Percentiles rank a stretch among this genome's conserved stretches.
These are phyloP conservation scores for Nitzschia putrida DNA, from an alignment of 108 stramenopile species.

Conservation along the genomic window DNA sequence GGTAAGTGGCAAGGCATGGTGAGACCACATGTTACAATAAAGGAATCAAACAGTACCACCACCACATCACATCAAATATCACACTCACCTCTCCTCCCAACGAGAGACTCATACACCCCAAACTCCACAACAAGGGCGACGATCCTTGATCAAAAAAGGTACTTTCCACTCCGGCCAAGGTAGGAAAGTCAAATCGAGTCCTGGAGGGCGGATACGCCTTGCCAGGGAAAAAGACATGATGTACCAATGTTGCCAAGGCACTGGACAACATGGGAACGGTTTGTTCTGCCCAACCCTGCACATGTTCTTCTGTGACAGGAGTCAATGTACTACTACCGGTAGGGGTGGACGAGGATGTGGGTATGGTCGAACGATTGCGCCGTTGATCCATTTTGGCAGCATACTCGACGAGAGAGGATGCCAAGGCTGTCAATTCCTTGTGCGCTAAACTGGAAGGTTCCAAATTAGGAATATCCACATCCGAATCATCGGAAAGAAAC, in stretches of 20 bases:
- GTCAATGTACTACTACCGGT: neutral
- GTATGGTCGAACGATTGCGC: neutral
- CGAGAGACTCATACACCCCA: conserved; percentile 53
- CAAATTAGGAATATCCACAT: conserved; percentile 26
- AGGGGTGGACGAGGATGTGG: neutral
- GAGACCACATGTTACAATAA: too few species aligned
- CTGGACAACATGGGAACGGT: conserved; percentile 67
- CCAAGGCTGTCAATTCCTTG: conserved; percentile 27
- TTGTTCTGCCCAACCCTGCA: conserved; percentile 70
- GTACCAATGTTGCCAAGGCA: conserved; percentile 66
- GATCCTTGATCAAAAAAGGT: conserved; percentile 31
- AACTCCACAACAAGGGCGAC: conserved; percentile 52
- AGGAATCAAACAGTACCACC: too few species aligned
- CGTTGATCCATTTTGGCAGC: conserved; percentile 27
- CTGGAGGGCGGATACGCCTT: conserved; percentile 50
- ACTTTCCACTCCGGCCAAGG: conserved; percentile 36
- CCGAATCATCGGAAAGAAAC: conserved; percentile 38
- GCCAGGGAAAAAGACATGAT: conserved; percentile 62
- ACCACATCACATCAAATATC: too few species aligned
- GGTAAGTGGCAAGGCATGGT: conserved; percentile 1
- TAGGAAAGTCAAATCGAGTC: conserved; percentile 59
- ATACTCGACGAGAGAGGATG: conserved; percentile 33
- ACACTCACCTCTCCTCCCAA: conserved; percentile 54
- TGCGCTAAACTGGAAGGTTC: neutral
- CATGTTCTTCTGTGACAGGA: conserved; percentile 51